phyloP scores from a whole-genome alignment of 352 stramenopile species.

The Globisporangium lucens region DNA sequence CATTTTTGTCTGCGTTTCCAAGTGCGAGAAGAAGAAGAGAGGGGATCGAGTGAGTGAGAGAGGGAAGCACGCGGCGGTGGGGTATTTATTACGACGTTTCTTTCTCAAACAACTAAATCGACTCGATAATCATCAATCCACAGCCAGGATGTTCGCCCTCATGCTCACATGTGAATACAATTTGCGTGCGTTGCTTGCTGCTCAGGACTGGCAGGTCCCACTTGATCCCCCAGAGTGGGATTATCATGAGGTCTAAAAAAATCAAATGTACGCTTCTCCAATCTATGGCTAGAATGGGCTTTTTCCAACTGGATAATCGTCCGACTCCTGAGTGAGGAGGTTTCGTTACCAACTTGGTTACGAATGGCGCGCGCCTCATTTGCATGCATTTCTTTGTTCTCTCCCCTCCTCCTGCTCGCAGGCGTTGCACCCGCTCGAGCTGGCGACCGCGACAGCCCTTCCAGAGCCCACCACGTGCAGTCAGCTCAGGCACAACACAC shows the following conservation, averaged over 20 bases:
- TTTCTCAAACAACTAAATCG: not conserved
- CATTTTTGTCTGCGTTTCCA: conserved; percentile 7
- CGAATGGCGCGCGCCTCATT: not conserved
- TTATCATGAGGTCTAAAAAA: too few species aligned
- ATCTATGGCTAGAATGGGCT: too few species aligned
- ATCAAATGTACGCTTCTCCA: too few species aligned
- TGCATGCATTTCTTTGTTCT: not conserved
- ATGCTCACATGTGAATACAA: too few species aligned
- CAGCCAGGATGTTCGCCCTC: not conserved
- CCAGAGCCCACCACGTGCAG: not conserved
- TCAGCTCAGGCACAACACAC: not conserved
- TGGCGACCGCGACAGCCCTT: conserved; percentile 1
- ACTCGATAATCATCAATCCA: not conserved
- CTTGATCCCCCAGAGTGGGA: too few species aligned
- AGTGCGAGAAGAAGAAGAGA: not conserved
- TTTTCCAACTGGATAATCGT: not conserved
- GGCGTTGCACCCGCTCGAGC: not conserved
- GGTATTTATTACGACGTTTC: conserved; percentile 3
- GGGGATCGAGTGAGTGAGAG: not conserved
- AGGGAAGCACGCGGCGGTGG: not conserved
- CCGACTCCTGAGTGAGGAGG: not conserved
- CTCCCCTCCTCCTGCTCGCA: not conserved
- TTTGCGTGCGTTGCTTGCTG: too few species aligned
- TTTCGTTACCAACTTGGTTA: not conserved
- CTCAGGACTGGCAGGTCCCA: too few species aligned